Conservation (phyloP, 768 basidiomycete genomes). For the Xerocomus potaroensis region DNA sequence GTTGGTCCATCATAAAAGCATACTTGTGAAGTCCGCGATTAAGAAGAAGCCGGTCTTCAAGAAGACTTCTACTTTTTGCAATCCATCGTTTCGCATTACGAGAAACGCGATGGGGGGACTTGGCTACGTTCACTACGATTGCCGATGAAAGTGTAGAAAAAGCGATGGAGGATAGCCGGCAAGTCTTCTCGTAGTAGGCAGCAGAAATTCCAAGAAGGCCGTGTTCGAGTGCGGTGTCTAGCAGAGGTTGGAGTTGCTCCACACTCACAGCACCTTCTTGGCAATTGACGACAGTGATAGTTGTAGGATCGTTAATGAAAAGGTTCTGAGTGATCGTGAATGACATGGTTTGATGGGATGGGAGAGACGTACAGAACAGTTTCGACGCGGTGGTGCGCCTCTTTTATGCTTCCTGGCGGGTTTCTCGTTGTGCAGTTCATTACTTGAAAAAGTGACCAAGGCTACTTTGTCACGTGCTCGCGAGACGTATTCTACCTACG, state of each 20-base stretch:
- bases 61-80: slow-evolving; percentile 14
- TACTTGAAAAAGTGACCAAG: slow-evolving; percentile 2
- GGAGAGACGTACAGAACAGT: slow-evolving; percentile 2
- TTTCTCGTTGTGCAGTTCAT: too few species aligned
- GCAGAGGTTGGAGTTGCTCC: slow-evolving; percentile 26
- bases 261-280: slow-evolving; percentile 25
- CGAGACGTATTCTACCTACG: neutral
- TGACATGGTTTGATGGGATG: slow-evolving; percentile 7
- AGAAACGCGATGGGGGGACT: slow-evolving; percentile 8
- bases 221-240: slow-evolving; percentile 17
- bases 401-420: slow-evolving; percentile 2
- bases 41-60: slow-evolving; percentile 33
- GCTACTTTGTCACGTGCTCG: slow-evolving; percentile 17
- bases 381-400: neutral
- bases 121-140: slow-evolving; percentile 33
- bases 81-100: neutral
- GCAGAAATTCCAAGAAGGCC: slow-evolving; percentile 41
- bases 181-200: slow-evolving; percentile 34
- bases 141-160: slow-evolving; percentile 35
- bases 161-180: slow-evolving; percentile 35
- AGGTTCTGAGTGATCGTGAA: slow-evolving; percentile 33
- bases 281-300: slow-evolving; percentile 28
- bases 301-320: slow-evolving; percentile 22
- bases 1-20: slow-evolving; percentile 45
- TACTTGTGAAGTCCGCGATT: slow-evolving; percentile 29